Evolutionary conservation across 2,329 filamentous ascomycete genomes (phyloP), one percentile per base, ranked within the genome.

Genomic region (Ceratocystis alfenasii): DNA sequence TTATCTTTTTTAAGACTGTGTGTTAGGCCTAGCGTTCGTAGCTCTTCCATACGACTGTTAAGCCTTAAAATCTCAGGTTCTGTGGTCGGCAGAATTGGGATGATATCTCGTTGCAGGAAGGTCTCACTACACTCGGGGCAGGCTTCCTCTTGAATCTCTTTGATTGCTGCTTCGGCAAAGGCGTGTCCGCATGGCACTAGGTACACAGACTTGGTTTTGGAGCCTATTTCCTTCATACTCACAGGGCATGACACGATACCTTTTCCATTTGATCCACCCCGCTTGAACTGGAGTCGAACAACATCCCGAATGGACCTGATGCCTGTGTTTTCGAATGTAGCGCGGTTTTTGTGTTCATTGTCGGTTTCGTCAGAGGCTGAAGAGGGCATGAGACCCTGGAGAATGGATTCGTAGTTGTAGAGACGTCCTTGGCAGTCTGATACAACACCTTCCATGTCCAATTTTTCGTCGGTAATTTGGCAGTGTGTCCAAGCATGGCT

Each of bases 141-240:
- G 0, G 74, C 72, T 33, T 80, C 78, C 69, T 88, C 87, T 2
- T 78, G 73, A n/a, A 95, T 84, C 75, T 94, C 89, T 70, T 87
- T 88, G 70, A 97, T 86, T 6, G 91, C 90, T 64, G 86, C 85
- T 68, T 95, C 91, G 0, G 90, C 87, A 75, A 97, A 97, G 0
- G 90, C 92, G 78, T 99, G 95, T 0, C 94, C 95, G 72, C 94
- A 99, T 0, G 94, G 94, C 3, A 97, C 89, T 2, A 99, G 72
- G 72, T 97, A 99, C 1, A 95, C 90, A 0, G 90, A 82, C 75
- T 87, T 93, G 17, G 87, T 86, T 4, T 81, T 80, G 0, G 91
- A 86, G 0, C 94, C 94, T 28, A 99, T 77, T 73, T 88, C 86
- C 74, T 95, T 95, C 71, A 88, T 84, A 1, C 92, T 95, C 65